Evolutionary conservation across 2,329 filamentous ascomycete genomes (phyloP), one percentile per base, ranked within the genome.

Genomic region (Boeremia lycopersici): DNA sequence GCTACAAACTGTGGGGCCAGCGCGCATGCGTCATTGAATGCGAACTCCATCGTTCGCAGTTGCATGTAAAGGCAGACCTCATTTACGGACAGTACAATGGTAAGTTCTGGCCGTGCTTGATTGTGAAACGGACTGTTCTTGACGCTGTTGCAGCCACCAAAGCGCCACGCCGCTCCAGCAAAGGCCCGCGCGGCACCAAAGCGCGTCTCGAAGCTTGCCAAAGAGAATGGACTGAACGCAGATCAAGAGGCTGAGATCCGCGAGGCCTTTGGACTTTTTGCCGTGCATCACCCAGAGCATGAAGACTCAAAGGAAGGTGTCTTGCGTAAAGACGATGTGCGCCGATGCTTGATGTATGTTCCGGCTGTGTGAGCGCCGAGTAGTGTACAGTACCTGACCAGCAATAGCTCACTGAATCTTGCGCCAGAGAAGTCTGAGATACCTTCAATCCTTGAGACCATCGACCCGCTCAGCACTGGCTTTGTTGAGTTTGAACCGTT

Each of bases 231-330:
- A 74, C 86, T 98, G 70, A 88, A 86, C 12, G 89, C 87, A 35
- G 86, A 89, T 61, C 89, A 97, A 77, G 93, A 98, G 77, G 83
- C 84, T 64, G 92, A 97, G 77, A 96, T 99, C 71, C 87, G 86
- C 68, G 93, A 97, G 75, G 93, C 93, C 12, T 98, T 95, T 75
- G 82, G 84, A 19, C 83, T 98, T 7, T 99, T 98, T 74, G 80
- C 75, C 43, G 61, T 75, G 8, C 62, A 68, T 11, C 72, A 76
- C 41, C 70, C 74, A n/a, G 85, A 87, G 31, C 85, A 72, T 74
- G 82, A 86, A 17, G 85, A 88, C 46, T 88, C 93, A 66, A 90
- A 91, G 69, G 74, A 77, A 47, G 76, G 75, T 15, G 75, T 77
- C 1, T 65, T 81, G 41, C 69, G 72, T 12, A 71, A 68, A 7